Evolutionary conservation across 2,329 filamentous ascomycete genomes (phyloP).

Genomic region (Pezicula neosporulosa): DNA sequence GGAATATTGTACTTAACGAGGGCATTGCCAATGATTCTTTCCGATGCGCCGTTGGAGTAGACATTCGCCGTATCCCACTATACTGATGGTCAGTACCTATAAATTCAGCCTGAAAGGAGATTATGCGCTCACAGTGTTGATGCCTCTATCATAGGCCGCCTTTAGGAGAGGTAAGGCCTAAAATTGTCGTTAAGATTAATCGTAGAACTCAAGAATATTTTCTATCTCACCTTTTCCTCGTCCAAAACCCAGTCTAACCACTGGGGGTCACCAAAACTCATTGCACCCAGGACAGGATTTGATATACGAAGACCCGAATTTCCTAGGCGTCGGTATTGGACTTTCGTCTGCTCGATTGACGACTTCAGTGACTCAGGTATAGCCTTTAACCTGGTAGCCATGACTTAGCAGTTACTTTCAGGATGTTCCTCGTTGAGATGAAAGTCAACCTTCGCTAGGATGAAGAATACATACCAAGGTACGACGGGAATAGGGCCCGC

Average conservation of each 20-base stretch:
- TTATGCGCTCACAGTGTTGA: slow-evolving; percentile 44
- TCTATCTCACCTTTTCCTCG: slow-evolving; percentile 45
- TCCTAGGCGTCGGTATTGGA: slow-evolving; percentile 51
- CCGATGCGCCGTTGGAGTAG: slow-evolving; percentile 53
- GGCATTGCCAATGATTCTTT: slow-evolving; percentile 53
- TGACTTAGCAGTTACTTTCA: too few relatives aligned
- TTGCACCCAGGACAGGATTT: slow-evolving; percentile 60
- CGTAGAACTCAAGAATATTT: too few relatives aligned
- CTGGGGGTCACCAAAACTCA: slow-evolving; percentile 54
- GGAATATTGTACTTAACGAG: slow-evolving; percentile 57
- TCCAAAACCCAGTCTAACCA: slow-evolving; percentile 54
- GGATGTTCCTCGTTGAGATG: too few relatives aligned
- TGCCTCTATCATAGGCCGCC: slow-evolving; percentile 57
- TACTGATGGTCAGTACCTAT: too few relatives aligned
- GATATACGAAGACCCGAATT: slow-evolving; percentile 60
- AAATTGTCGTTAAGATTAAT: too few relatives aligned
- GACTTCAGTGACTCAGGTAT: slow-evolving; percentile 10
- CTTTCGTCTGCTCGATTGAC: slow-evolving; percentile 38
- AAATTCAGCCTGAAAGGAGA: too few relatives aligned
- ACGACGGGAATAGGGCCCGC: too few relatives aligned
- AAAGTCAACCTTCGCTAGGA: too few relatives aligned
- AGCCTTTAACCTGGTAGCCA: too few relatives aligned
- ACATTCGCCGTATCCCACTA: slow-evolving; percentile 29
- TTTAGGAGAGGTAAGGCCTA: slow-evolving; percentile 56
- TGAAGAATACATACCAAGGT: too few relatives aligned